Evolutionary conservation across 2,329 filamentous ascomycete species (phyloP).

Genomic region (Aspergillus fumigatiaffinis): DNA sequence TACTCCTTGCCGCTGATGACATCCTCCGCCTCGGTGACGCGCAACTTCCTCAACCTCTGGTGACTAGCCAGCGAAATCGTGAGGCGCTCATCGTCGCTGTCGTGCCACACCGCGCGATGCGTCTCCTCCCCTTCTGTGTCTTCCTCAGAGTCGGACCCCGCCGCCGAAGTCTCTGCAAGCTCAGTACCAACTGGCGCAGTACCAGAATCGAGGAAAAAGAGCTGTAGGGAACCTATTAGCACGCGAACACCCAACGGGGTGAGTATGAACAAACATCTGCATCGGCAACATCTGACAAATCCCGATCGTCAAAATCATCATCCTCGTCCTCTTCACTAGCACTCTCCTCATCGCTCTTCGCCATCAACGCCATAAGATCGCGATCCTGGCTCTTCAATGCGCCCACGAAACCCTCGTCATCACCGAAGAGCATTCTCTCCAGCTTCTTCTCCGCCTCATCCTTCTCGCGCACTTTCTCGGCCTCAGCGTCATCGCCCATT

Average conservation of each 20-base stretch:
- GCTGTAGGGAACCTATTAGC: conserved; percentile 33
- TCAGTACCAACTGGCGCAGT: conserved; percentile 39
- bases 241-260: neutral
- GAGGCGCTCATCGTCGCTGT: conserved; percentile 91
- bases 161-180: conserved; percentile 30
- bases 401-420: conserved; percentile 74
- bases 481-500: conserved; percentile 19
- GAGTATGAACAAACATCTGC: conserved; percentile 54
- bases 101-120: conserved; percentile 65
- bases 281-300: conserved; percentile 67
- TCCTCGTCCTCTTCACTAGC: conserved; percentile 28
- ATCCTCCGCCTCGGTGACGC: conserved; percentile 77
- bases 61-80: conserved; percentile 75
- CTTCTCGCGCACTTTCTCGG: conserved; percentile 54
- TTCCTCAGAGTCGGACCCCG: conserved; percentile 36
- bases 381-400: conserved; percentile 59
- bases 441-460: conserved; percentile 81
- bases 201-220: conserved; percentile 79
- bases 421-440: conserved; percentile 83
- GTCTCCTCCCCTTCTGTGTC: conserved; percentile 29
- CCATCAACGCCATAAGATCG: conserved; percentile 36
- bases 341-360: conserved; percentile 27
- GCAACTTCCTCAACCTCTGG: conserved; percentile 74
- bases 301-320: conserved; percentile 45
- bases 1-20: conserved; percentile 84